phyloP scores from a whole-genome alignment of 2,329 filamentous ascomycete species.

The Blumeria hordei region DNA sequence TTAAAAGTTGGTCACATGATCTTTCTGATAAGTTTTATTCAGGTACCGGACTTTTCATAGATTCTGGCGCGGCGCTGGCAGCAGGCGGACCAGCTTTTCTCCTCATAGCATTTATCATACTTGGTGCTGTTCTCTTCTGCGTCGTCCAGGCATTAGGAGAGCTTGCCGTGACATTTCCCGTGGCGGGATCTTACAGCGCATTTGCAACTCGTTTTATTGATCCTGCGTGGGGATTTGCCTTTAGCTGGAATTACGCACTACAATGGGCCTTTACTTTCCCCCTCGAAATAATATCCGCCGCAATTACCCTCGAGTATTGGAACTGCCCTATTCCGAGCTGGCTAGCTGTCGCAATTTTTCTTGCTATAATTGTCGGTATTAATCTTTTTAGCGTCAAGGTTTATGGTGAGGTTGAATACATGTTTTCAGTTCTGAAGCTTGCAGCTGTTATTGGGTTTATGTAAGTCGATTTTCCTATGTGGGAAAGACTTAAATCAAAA shows the following conservation, averaged over 20 bases:
- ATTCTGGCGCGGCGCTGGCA: conserved; percentile 47
- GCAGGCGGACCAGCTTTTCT: conserved; percentile 56
- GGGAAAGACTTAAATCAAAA: not conserved
- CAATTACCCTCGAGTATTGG: conserved; percentile 70
- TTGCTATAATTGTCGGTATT: conserved; percentile 49
- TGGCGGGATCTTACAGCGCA: conserved; percentile 85
- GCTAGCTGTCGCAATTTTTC: conserved; percentile 68
- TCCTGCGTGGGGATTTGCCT: conserved; percentile 82
- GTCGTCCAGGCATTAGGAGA: conserved; percentile 84
- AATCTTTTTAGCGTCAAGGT: conserved; percentile 74
- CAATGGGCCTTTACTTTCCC: conserved; percentile 71
- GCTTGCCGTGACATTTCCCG: conserved; percentile 71
- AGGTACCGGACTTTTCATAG: conserved; percentile 72
- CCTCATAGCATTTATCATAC: conserved; percentile 52
- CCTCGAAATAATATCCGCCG: conserved; percentile 66
- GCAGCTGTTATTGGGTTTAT: conserved; percentile 75
- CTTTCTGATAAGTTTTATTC: conserved; percentile 13
- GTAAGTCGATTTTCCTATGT: conserved; percentile 21
- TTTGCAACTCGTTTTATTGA: conserved; percentile 90
- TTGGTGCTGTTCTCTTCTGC: conserved; percentile 72
- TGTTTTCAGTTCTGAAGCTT: conserved; percentile 73
- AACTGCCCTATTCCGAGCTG: conserved; percentile 45
- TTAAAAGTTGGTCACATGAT: not conserved
- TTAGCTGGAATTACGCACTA: conserved; percentile 85
- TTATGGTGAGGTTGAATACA: conserved; percentile 76